A percentile compares a stretch with the other conserved stretches of the same genome.
Evolutionary conservation across 805 yeast genomes (phyloP).

Genomic region (Candida mattraensis): DNA sequence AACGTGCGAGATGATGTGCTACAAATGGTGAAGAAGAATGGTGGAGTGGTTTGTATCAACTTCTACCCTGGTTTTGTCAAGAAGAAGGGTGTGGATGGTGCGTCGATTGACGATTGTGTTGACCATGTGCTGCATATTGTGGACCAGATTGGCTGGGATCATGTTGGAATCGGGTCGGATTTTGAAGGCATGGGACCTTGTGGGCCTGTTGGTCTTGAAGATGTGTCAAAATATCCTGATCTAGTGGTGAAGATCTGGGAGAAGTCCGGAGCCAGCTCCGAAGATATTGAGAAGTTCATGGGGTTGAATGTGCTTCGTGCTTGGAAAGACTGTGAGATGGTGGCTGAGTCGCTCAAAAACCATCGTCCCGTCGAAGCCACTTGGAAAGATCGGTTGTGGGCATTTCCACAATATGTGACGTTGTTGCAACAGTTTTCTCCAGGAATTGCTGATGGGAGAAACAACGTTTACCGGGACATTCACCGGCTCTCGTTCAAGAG

Average conservation of each 20-base stretch:
- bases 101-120: slow-evolving; percentile 48
- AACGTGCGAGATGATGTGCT: slow-evolving; percentile 51
- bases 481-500: too few species aligned
- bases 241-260: slow-evolving; percentile 39
- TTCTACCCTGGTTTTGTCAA: slow-evolving; percentile 44
- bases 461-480: too few species aligned
- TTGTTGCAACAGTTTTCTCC: slow-evolving; percentile 9
- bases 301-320: slow-evolving; percentile 46
- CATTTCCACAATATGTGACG: slow-evolving; percentile 9
- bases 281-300: slow-evolving; percentile 42
- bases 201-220: slow-evolving; percentile 50
- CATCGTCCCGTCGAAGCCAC: slow-evolving; percentile 7
- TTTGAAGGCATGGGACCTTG: slow-evolving; percentile 48
- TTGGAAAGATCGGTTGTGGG: slow-evolving; percentile 9
- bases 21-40: slow-evolving; percentile 37
- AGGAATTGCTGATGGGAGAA: slow-evolving; percentile 5
- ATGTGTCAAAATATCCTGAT: slow-evolving; percentile 55
- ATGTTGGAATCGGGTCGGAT: slow-evolving; percentile 52
- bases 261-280: slow-evolving; percentile 39
- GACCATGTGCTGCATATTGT: slow-evolving; percentile 45
- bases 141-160: slow-evolving; percentile 49
- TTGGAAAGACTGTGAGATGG: slow-evolving; percentile 42
- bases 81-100: slow-evolving; percentile 21
- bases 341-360: slow-evolving; percentile 19
- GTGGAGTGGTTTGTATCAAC: slow-evolving; percentile 50